Base-by-base conservation (phyloP, 2,329 filamentous ascomycete genomes). In the Neocatenulostroma microsporum region DNA sequence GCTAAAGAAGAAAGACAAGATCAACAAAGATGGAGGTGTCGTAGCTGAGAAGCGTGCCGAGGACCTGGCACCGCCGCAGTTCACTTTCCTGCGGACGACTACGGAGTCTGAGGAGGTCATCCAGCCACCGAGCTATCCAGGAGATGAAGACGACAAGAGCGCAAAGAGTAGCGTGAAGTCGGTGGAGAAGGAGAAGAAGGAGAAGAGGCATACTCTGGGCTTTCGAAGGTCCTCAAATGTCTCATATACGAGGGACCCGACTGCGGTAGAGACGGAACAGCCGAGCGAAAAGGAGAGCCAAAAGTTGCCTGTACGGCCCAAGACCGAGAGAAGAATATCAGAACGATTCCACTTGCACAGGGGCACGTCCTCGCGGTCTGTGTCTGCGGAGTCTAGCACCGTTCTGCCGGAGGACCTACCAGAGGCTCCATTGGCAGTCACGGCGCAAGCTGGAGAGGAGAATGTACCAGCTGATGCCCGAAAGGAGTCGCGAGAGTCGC, bases 1-100 rank as follows among this genome's bases (percentile, higher is more conserved):
- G 19, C 62, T 82, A 40, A 78, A 73, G 57, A 80, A 78, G 63
- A 78, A 76, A 52, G 72, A 76, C 25, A 74, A 67, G 50, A 59
- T 71, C 34, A 21, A 30, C 7, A 30, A 37, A 14, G 62, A 59
- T 41, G 58, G 62, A 39, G 57, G 61, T 17, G 34, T 32, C 5
- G 10, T 26, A 34, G 11, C 47, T 45, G 15, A 40, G 40, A 26
- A 21, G 17, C 39, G 23, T 12, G 72, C 48, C 57, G 46, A 69
- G 21, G 45, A 29, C 24, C 38, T 49, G 26, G 42, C 21, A 5
- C 44, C 50, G 2, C 79, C 82, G 39, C 78, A 84, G 49, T 86
- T 95, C 66, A 85, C 73, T 45, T 86, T 95, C 64, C 73, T 91
- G 54, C 81, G 87, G 44, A 82, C 84, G 47, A 89, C 94, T 56